Evolutionary conservation across 306 rosid species (phyloP).

Genomic region (Castanospermum australe): DNA sequence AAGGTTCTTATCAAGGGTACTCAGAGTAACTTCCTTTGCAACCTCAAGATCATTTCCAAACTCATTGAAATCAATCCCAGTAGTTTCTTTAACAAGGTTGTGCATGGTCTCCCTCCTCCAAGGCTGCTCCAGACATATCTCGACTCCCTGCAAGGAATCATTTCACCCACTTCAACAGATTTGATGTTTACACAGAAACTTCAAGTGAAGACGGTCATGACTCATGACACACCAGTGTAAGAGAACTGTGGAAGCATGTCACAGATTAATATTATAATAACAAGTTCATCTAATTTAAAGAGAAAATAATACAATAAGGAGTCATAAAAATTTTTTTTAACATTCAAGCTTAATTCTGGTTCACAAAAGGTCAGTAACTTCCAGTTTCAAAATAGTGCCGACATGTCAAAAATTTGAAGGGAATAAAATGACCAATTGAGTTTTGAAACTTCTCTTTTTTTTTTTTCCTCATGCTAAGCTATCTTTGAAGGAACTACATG

Average conservation of each 20-base stretch:
- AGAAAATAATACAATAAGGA: neutral
- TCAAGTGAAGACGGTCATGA: slow-evolving; percentile 19
- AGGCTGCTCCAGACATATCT: slow-evolving; percentile 83
- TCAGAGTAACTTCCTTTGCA: slow-evolving; percentile 67
- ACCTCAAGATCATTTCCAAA: slow-evolving; percentile 62
- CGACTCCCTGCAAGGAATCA: slow-evolving; percentile 62
- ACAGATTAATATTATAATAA: neutral
- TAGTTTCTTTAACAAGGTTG: slow-evolving; percentile 83
- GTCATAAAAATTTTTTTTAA: neutral
- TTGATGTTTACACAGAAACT: slow-evolving; percentile 16
- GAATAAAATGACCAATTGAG: neutral
- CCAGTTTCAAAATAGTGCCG: neutral
- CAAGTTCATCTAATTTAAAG: neutral
- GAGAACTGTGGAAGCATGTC: neutral
- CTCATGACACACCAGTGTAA: neutral
- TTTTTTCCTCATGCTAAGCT: neutral
- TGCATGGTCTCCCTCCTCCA: slow-evolving; percentile 99
- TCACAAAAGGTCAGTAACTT: neutral
- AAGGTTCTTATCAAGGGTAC: slow-evolving; percentile 56
- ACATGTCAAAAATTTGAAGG: neutral
- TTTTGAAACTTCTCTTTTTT: neutral
- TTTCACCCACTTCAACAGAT: slow-evolving; percentile 28
- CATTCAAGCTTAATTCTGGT: neutral
- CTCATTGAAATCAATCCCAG: slow-evolving; percentile 71
- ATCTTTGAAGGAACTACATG: neutral